Conservation (phyloP, 805 yeast genomes). For the Torulaspora indica region DNA sequence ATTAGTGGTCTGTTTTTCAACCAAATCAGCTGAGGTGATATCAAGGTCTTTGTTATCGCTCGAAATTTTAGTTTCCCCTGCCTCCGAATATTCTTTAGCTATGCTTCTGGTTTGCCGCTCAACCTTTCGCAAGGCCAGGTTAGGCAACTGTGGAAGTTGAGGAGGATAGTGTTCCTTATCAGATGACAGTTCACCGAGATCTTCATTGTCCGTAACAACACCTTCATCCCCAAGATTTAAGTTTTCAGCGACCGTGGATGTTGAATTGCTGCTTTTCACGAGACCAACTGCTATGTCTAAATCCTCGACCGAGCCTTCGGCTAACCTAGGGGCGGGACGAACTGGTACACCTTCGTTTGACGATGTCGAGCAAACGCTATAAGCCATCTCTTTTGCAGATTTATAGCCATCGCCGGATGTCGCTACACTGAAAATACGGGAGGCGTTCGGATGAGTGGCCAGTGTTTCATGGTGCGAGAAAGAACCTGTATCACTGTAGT, state of each 20-base stretch:
- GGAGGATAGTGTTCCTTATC: neutral
- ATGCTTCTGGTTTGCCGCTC: neutral
- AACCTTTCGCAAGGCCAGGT: neutral
- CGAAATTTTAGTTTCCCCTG: neutral
- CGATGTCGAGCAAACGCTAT: constrained; percentile 2
- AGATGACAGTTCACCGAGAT: neutral
- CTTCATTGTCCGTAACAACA: neutral
- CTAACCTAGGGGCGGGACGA: neutral
- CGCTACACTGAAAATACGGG: constrained; percentile 26
- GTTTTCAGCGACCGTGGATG: neutral
- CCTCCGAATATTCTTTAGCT: no score
- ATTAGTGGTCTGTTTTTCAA: neutral
- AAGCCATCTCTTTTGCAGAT: constrained; percentile 22
- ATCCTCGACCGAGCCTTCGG: constrained; percentile 17
- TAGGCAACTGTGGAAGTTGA: constrained; percentile 8
- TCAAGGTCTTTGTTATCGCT: neutral
- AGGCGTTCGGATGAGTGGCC: constrained; percentile 16
- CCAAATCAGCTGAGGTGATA: neutral
- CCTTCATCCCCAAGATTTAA: neutral
- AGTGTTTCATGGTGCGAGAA: constrained; percentile 1
- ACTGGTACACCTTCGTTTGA: neutral
- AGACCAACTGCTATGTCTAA: constrained; percentile 17
- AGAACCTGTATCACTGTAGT: neutral
- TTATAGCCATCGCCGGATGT: constrained; percentile 27
- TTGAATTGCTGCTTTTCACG: constrained; percentile 8